Base-by-base conservation (phyloP, 495 filamentous ascomycete species). In the Rusavskia elegans region DNA sequence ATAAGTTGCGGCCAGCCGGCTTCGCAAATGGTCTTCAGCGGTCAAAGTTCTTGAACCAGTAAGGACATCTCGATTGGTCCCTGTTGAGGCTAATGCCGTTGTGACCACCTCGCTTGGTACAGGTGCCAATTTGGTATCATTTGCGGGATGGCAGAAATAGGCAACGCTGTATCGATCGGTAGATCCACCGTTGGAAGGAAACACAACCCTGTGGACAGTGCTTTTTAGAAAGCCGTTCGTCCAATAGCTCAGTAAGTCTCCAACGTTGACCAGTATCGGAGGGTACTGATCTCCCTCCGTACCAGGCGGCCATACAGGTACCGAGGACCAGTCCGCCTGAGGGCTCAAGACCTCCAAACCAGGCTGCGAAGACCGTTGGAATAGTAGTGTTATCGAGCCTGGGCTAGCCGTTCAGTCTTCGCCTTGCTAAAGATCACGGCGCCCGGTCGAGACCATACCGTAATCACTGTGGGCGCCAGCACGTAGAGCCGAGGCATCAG, bases 261-360 rank as follows among this genome's bases (percentile, higher is more conserved):
- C 92, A 32, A 95, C 89, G 59, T 97, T 98, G 25, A 96, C 80
- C 14, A 96, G 70, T 39, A 97, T 88, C 0, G 92, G 87, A 25
- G 85, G 83, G 39, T 73, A 71, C 1, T 71, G 65, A 57, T 78
- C 78, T 19, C 60, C 55, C 45, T 76, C 67, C 8, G 74, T 76
- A 2, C 68, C 62, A 6, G 50, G 38, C 0, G 71, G 71, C 10
- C 64, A 60, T n/a, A 74, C 67, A 30, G 69, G 69, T 7, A 73
- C 71, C 39, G 71, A 61, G 0, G 69, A 68, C 74, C 72, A 74
- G 21, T 55, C 61, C 23, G 48, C 54, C n/a, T 73, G 60, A 0
- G 74, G 72, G 1, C 79, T 81, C 2, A 81, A 75, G 48, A 98
- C 87, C 64, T 98, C 90, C 5, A 98, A 73, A 0, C 92, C 92